Conservation (phyloP, 768 basidiomycete species). For the Pisolithus microcarpus region DNA sequence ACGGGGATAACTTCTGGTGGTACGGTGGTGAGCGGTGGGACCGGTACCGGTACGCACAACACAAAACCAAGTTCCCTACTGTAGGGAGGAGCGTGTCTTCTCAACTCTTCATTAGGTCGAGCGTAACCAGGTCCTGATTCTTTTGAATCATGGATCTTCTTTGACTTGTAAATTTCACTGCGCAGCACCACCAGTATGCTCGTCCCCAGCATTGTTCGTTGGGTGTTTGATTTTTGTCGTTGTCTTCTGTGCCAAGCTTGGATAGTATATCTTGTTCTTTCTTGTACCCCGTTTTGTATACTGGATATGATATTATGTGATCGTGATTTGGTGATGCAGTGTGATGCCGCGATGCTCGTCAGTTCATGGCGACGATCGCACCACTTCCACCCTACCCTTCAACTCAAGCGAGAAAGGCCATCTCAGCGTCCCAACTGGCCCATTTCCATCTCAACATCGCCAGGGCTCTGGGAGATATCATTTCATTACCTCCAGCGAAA, state of each 20-base stretch:
- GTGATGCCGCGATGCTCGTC: neutral
- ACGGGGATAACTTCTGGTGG: neutral
- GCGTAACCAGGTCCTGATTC: too few relatives aligned
- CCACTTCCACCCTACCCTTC: slow-evolving; percentile 55
- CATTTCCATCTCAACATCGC: slow-evolving; percentile 43
- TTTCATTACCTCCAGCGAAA: slow-evolving; percentile 43
- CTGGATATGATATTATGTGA: too few relatives aligned
- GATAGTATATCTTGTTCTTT: too few relatives aligned
- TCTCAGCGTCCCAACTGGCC: slow-evolving; percentile 47
- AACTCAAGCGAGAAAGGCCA: slow-evolving; percentile 35
- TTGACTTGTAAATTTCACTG: neutral
- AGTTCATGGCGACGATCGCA: slow-evolving; percentile 22
- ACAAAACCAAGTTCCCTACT: neutral
- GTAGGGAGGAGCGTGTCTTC: neutral
- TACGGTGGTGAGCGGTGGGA: neutral
- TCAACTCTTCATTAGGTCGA: too few relatives aligned
- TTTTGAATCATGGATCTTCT: too few relatives aligned
- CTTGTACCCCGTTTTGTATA: too few relatives aligned
- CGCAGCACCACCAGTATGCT: neutral
- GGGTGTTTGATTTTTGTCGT: too few relatives aligned
- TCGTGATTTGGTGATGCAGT: too few relatives aligned
- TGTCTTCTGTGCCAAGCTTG: too few relatives aligned
- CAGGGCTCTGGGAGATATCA: slow-evolving; percentile 37
- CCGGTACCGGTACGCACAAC: neutral
- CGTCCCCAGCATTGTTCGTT: too few relatives aligned